phyloP scores from a whole-genome alignment of 2,329 filamentous ascomycete species.

The Talaromyces sp. region DNA sequence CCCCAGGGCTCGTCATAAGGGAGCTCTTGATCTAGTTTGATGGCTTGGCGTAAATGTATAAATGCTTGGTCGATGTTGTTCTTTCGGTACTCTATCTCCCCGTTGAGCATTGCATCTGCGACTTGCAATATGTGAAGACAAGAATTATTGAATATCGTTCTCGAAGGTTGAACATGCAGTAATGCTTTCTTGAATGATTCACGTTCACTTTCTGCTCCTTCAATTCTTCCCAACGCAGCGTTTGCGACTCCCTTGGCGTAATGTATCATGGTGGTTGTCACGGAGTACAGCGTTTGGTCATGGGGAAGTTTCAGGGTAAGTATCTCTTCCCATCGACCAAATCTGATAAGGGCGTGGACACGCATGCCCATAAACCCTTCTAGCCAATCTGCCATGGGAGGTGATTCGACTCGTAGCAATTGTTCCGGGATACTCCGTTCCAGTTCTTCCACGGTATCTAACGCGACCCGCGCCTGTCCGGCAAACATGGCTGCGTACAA shows the following conservation, averaged over 20 bases:
- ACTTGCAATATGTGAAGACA: slow-evolving; percentile 61
- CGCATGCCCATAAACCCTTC: slow-evolving; percentile 22
- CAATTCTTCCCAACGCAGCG: slow-evolving; percentile 56
- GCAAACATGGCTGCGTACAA: slow-evolving; percentile 74
- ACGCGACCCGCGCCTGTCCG: slow-evolving; percentile 59
- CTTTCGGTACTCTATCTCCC: slow-evolving; percentile 64
- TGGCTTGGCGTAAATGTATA: slow-evolving; percentile 53
- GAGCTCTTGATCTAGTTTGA: slow-evolving; percentile 58
- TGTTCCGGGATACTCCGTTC: slow-evolving; percentile 61
- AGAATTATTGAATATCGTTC: slow-evolving; percentile 66
- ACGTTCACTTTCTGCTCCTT: slow-evolving; percentile 44
- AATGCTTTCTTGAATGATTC: slow-evolving; percentile 52
- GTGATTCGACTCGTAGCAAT: slow-evolving; percentile 45
- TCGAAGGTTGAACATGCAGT: slow-evolving; percentile 53
- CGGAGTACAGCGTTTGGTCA: slow-evolving; percentile 60
- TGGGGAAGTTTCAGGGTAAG: slow-evolving; percentile 18
- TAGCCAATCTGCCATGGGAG: slow-evolving; percentile 24
- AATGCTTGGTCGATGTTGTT: slow-evolving; percentile 58
- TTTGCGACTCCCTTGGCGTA: slow-evolving; percentile 66
- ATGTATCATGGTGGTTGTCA: slow-evolving; percentile 63
- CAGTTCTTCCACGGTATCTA: slow-evolving; percentile 58
- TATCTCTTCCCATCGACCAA: slow-evolving; percentile 23
- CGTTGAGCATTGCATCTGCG: slow-evolving; percentile 58
- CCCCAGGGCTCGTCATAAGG: slow-evolving; percentile 68
- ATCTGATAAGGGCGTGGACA: slow-evolving; percentile 22